Evolutionary conservation across 2,329 filamentous ascomycete genomes (phyloP).

Genomic region (Sporothrix brunneoviolacea): DNA sequence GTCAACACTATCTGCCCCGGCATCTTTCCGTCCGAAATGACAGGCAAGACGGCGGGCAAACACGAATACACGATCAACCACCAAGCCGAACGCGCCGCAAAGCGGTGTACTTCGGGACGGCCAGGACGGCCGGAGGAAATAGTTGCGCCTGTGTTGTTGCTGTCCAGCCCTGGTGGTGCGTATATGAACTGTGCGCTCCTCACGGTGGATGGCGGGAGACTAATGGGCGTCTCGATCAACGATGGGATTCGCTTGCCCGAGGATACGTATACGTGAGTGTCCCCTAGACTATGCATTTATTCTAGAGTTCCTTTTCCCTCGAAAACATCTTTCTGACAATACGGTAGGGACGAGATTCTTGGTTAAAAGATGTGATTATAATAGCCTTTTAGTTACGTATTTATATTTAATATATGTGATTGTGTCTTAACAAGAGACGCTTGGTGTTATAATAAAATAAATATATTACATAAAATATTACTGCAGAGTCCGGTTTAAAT

Average conservation of each 20-base stretch:
- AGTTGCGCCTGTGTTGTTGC: slow-evolving; percentile 21
- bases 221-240: slow-evolving; percentile 16
- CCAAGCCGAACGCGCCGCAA: slow-evolving; percentile 20
- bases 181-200: slow-evolving; percentile 24
- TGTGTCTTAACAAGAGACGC: too few species aligned
- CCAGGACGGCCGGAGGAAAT: slow-evolving; percentile 23
- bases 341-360: neutral
- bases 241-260: slow-evolving; percentile 16
- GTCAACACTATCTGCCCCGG: slow-evolving; percentile 23
- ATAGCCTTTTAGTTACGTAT: too few species aligned
- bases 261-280: slow-evolving; percentile 15
- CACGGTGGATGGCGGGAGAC: slow-evolving; percentile 22
- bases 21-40: slow-evolving; percentile 22
- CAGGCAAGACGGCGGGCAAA: slow-evolving; percentile 17
- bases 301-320: too few species aligned
- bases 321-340: neutral
- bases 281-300: too few species aligned
- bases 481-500: too few species aligned
- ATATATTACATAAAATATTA: too few species aligned
- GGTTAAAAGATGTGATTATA: neutral
- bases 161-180: slow-evolving; percentile 21
- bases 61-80: slow-evolving; percentile 19
- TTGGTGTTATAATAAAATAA: too few species aligned
- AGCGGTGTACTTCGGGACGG: slow-evolving; percentile 22
- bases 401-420: too few species aligned